A percentile compares a stretch with the other conserved stretches of the same genome.
Conservation (phyloP, 352 stramenopile species). For the Globisporangium irregulare region DNA sequence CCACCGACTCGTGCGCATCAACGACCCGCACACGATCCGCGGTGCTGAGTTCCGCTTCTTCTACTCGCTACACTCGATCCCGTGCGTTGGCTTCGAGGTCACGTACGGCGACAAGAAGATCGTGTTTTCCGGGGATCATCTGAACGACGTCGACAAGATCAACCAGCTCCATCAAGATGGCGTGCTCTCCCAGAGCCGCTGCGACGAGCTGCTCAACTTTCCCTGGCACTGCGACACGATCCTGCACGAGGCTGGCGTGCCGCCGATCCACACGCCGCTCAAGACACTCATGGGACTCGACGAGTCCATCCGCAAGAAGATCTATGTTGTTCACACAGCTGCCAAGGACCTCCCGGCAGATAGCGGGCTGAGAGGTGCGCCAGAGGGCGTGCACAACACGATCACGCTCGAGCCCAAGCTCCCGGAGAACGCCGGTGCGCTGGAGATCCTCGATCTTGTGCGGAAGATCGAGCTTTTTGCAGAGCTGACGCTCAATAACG, state of each 20-base stretch:
- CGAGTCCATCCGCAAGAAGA: conserved; percentile 82
- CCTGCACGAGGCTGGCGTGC: conserved; percentile 93
- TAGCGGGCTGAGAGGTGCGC: conserved; percentile 83
- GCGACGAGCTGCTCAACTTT: conserved; percentile 92
- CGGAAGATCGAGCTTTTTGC: conserved; percentile 82
- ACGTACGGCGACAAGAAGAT: conserved; percentile 93
- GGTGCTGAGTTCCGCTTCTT: conserved; percentile 95
- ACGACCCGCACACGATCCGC: conserved; percentile 92
- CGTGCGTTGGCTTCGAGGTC: conserved; percentile 94
- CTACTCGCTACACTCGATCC: conserved; percentile 95
- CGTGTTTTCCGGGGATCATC: conserved; percentile 94
- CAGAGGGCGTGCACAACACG: conserved; percentile 87
- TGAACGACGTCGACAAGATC: conserved; percentile 94
- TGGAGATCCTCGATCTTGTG: conserved; percentile 85
- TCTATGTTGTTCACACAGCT: conserved; percentile 95
- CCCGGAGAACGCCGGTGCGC: conserved; percentile 68
- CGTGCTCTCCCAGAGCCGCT: conserved; percentile 80
- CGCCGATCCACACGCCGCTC: conserved; percentile 95
- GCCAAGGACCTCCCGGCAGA: conserved; percentile 75
- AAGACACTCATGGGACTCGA: conserved; percentile 91
- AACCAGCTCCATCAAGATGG: conserved; percentile 75
- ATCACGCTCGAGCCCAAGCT: conserved; percentile 78
- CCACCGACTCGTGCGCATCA: conserved; percentile 90
- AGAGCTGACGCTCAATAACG: conserved; percentile 80
- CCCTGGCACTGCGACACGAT: conserved; percentile 93